These are phyloP conservation scores for Lipomyces spencermartinsiae DNA, from an alignment of 805 yeast genomes.

Conservation along the genomic window DNA sequence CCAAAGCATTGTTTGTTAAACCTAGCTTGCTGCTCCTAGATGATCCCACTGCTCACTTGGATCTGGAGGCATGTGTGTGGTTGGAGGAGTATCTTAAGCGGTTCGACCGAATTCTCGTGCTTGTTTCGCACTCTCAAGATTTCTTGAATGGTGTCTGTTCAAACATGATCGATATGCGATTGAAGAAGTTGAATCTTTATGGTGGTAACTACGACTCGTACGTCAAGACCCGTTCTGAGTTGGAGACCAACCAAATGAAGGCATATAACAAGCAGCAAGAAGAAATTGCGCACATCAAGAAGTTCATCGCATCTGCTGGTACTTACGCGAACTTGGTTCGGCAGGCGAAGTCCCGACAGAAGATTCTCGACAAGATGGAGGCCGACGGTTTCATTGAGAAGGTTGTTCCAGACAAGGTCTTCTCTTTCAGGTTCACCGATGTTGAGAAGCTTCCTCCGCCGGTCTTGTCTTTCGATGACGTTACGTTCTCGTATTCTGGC, in stretches of 20 bases:
- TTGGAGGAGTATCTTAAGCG: constrained; percentile 95
- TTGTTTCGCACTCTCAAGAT: constrained; percentile 98
- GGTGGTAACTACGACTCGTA: constrained; percentile 99
- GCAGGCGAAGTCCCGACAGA: constrained; percentile 99
- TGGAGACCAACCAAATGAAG: constrained; percentile 97
- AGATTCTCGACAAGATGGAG: constrained; percentile 99
- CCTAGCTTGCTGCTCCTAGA: constrained; percentile 93
- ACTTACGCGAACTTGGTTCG: constrained; percentile 98
- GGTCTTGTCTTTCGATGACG: constrained; percentile 94
- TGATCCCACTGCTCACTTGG: constrained; percentile 99
- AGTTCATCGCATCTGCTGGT: constrained; percentile 99
- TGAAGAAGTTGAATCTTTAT: constrained; percentile 69
- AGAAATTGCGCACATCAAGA: constrained; percentile 97
- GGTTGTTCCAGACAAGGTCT: constrained; percentile 90
- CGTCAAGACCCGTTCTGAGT: constrained; percentile 89
- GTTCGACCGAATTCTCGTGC: constrained; percentile 89
- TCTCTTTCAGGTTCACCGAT: constrained; percentile 90
- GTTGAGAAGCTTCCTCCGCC: constrained; percentile 99
- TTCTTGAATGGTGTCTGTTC: constrained; percentile 98
- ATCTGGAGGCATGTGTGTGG: constrained; percentile 99
- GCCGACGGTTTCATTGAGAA: constrained; percentile 94
- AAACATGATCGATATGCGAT: constrained; percentile 97
- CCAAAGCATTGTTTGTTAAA: constrained; percentile 96
- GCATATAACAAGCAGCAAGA: constrained; percentile 97
- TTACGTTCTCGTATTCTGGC: constrained; percentile 80